Conservation (phyloP, 306 rosid genomes). For the Citrullus mucosospermus region DNA sequence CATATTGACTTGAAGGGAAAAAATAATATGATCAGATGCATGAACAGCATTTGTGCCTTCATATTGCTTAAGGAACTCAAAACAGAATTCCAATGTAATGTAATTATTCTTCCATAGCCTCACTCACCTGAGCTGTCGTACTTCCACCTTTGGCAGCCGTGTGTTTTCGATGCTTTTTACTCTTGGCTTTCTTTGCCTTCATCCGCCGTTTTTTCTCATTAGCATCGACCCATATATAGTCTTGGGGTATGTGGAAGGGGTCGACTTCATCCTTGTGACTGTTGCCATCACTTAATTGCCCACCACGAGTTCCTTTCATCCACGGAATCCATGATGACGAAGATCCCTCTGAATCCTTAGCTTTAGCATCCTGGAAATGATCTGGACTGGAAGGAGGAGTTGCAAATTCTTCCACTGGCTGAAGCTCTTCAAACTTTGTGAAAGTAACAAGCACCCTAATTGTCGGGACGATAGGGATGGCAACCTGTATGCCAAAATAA, state of each 20-base stretch:
- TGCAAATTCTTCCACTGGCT: conserved; percentile 83
- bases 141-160: conserved; percentile 40
- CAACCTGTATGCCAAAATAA: conserved; percentile 35
- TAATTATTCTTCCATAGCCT: conserved; percentile 48
- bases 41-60: neutral
- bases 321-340: conserved; percentile 82
- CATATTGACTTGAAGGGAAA: neutral
- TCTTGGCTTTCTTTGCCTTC: conserved; percentile 85
- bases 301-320: conserved; percentile 89
- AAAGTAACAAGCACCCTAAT: conserved; percentile 84
- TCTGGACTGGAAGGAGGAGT: conserved; percentile 97
- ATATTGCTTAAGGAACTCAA: neutral
- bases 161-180: conserved; percentile 64
- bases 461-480: conserved; percentile 92
- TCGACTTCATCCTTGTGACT: conserved; percentile 70
- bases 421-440: conserved; percentile 94
- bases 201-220: conserved; percentile 75
- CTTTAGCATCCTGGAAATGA: conserved; percentile 68
- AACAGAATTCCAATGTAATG: conserved; percentile 4
- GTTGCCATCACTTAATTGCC: conserved; percentile 70
- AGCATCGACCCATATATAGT: conserved; percentile 84
- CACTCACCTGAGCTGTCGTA: conserved; percentile 41
- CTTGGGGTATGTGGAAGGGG: conserved; percentile 75
- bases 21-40: neutral
- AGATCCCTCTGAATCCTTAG: conserved; percentile 64